Conservation (phyloP, 257 asterid genomes). For the Solanum rostratum region DNA sequence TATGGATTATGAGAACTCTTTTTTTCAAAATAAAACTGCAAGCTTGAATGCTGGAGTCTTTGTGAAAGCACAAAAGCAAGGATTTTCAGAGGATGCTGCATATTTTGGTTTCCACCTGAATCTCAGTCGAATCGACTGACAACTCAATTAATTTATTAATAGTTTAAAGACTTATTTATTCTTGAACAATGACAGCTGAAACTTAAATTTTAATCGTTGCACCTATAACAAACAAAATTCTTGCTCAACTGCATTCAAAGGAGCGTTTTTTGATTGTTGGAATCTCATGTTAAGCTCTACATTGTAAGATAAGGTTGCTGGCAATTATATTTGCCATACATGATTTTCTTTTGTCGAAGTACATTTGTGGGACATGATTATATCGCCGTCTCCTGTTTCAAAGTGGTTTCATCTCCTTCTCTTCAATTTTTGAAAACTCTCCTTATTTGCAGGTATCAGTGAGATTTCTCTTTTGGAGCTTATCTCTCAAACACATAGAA, state of each 20-base stretch:
- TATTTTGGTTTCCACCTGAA: not conserved
- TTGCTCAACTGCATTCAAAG: not conserved
- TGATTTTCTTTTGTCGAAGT: not conserved
- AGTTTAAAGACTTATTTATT: not conserved
- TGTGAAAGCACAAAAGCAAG: not conserved
- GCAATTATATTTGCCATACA: not conserved
- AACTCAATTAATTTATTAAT: not conserved
- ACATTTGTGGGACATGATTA: not conserved
- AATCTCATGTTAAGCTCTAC: not conserved
- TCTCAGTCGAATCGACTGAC: not conserved
- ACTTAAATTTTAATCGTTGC: not conserved
- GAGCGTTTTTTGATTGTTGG: not conserved
- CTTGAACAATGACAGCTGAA: not conserved
- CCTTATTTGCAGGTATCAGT: constrained; percentile 36
- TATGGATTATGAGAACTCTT: not conserved
- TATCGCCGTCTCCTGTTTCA: not conserved
- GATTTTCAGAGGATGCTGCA: not conserved
- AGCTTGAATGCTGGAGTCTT: not conserved
- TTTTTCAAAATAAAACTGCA: not conserved
- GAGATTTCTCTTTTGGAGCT: constrained; percentile 44
- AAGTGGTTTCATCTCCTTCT: not conserved
- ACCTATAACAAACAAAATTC: not conserved
- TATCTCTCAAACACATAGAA: constrained; percentile 31
- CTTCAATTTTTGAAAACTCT: not conserved
- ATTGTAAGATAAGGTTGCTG: not conserved